Conservation (phyloP, 768 basidiomycete species). For the Leccinum variicolor region DNA sequence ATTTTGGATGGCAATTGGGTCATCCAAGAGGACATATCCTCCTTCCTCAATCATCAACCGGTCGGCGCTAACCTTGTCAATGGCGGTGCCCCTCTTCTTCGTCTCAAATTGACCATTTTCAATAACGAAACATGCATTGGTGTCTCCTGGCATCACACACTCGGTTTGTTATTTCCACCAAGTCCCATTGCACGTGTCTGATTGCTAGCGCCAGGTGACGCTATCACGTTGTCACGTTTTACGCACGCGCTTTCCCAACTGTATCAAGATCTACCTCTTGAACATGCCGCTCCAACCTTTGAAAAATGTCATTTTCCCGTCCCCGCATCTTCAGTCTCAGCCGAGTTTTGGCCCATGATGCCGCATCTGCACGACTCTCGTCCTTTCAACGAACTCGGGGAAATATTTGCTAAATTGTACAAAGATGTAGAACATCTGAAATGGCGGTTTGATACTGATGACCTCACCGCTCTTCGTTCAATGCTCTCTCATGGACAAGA, state of each 20-base stretch:
- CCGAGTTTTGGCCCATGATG: constrained; percentile 19
- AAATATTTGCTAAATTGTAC: constrained; percentile 9
- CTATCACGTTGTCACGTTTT: constrained; percentile 24
- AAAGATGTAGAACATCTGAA: constrained; percentile 12
- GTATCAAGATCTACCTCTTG: constrained; percentile 23
- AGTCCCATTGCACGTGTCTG: neutral
- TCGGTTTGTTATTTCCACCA: constrained; percentile 19
- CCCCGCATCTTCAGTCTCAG: constrained; percentile 11
- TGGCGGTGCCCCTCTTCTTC: constrained; percentile 18
- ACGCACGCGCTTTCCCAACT: constrained; percentile 28
- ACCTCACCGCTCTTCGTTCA: constrained; percentile 15
- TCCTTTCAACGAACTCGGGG: constrained; percentile 17
- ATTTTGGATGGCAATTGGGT: constrained; percentile 25
- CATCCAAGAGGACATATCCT: constrained; percentile 21
- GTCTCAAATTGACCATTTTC: constrained; percentile 28
- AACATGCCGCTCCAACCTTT: constrained; percentile 21
- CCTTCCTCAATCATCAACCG: constrained; percentile 16
- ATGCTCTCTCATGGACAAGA: constrained; percentile 4
- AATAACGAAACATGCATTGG: constrained; percentile 27
- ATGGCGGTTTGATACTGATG: constrained; percentile 12
- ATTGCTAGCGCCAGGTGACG: constrained; percentile 26
- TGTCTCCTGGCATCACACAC: constrained; percentile 34
- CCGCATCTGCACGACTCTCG: constrained; percentile 23
- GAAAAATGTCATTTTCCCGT: constrained; percentile 19
- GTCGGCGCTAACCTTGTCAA: constrained; percentile 15